phyloP scores from a whole-genome alignment of 2,329 filamentous ascomycete species.

The Clonostachys solani region DNA sequence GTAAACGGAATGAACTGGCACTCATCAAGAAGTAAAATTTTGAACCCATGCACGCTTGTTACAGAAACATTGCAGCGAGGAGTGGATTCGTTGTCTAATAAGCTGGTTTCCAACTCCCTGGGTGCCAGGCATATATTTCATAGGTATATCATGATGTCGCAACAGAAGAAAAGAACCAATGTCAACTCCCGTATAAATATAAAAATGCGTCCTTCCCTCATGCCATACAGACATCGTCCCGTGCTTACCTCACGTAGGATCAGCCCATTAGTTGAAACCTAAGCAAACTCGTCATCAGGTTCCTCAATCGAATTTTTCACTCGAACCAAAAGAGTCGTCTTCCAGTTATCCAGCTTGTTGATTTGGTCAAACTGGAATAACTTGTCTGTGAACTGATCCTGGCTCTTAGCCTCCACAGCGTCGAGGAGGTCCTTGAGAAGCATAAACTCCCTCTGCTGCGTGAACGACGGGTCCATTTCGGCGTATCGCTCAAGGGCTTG shows the following conservation, averaged over 20 bases:
- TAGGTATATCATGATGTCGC: too few species aligned
- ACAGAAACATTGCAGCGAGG: too few species aligned
- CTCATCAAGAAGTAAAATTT: too few species aligned
- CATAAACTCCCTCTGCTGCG: slow-evolving; percentile 74
- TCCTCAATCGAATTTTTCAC: slow-evolving; percentile 80
- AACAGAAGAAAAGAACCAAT: too few species aligned
- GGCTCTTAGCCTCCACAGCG: slow-evolving; percentile 72
- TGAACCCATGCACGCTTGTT: too few species aligned
- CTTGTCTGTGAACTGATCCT: slow-evolving; percentile 81
- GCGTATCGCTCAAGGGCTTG: slow-evolving; percentile 79
- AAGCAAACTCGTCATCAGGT: slow-evolving; percentile 37
- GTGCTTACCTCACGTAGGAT: neutral
- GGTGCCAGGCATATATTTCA: too few species aligned
- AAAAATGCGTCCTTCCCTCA: too few species aligned
- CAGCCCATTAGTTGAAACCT: slow-evolving; percentile 3
- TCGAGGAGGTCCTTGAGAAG: slow-evolving; percentile 73
- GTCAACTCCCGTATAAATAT: too few species aligned
- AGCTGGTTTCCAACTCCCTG: too few species aligned
- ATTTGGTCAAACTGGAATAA: slow-evolving; percentile 87
- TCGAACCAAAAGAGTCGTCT: slow-evolving; percentile 78
- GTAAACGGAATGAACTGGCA: too few species aligned
- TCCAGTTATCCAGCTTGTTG: slow-evolving; percentile 95
- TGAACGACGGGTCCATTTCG: slow-evolving; percentile 75
- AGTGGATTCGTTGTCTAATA: too few species aligned
- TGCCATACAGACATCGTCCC: too few species aligned